Percentiles rank a stretch among this genome's conserved stretches.
Evolutionary conservation across 176 grass and related monocot species (phyloP).

Genomic region (Lolium multiflorum): DNA sequence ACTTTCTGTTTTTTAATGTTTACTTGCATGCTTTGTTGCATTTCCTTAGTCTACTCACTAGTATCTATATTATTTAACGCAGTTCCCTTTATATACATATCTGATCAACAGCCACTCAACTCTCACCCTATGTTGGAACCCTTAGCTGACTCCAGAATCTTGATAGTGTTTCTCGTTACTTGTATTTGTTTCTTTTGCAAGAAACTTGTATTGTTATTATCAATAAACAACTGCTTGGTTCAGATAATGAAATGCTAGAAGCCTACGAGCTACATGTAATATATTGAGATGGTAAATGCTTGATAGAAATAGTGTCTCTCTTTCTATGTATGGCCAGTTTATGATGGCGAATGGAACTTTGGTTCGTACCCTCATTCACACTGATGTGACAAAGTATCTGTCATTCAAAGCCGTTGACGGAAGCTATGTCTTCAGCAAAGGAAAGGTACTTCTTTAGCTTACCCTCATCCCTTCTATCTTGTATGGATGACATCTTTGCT

Average conservation of each 20-base stretch:
- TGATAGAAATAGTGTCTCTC: constrained; percentile 12
- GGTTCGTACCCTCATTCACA: constrained; percentile 84
- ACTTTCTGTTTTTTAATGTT: neutral
- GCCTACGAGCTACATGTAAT: constrained; percentile 20
- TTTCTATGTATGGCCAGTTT: constrained; percentile 58
- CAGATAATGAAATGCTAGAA: constrained; percentile 26
- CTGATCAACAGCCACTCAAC: neutral
- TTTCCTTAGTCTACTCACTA: neutral
- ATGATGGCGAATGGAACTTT: constrained; percentile 92
- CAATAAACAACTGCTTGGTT: neutral
- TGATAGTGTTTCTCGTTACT: neutral
- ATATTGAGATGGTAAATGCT: constrained; percentile 18
- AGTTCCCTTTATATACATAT: neutral
- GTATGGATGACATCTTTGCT: neutral
- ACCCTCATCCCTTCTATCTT: constrained; percentile 14
- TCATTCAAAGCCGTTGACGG: constrained; percentile 88
- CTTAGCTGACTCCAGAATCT: neutral
- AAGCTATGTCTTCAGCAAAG: constrained; percentile 90
- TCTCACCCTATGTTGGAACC: constrained; percentile 24
- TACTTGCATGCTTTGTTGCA: neutral
- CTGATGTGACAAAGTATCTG: constrained; percentile 86
- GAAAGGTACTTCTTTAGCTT: constrained; percentile 64
- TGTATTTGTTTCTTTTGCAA: constrained; percentile 4
- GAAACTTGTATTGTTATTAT: neutral
- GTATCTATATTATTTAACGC: constrained; percentile 13